A percentile compares a stretch with the other conserved stretches of the same genome.
phyloP scores from a whole-genome alignment of 192 early-diverging fungal genomes.

The Piromyces sp. region DNA sequence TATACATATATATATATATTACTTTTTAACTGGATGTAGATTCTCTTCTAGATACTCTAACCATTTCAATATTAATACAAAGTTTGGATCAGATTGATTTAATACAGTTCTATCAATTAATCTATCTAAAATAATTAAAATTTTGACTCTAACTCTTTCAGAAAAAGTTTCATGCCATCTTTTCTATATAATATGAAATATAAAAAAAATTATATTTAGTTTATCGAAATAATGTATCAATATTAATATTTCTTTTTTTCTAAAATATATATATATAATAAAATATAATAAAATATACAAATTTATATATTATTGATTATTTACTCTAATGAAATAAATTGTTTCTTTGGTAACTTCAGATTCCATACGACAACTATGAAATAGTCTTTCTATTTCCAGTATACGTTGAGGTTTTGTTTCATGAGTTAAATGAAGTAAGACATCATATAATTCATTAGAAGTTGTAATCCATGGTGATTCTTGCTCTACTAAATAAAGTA shows the following conservation, averaged over 20 bases:
- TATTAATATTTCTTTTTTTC: too few species aligned
- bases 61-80: neutral
- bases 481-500: neutral
- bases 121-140: conserved; percentile 1
- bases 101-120: conserved; percentile 1
- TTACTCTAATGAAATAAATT: conserved; percentile 2
- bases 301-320: neutral
- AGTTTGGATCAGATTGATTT: conserved; percentile 1
- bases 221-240: too few species aligned
- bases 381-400: conserved; percentile 6
- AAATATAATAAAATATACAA: neutral
- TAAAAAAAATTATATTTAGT: too few species aligned
- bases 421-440: neutral
- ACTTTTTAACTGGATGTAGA: conserved; percentile 6
- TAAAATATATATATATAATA: too few species aligned
- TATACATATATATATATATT: neutral
- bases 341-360: conserved; percentile 7
- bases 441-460: neutral
- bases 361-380: conserved; percentile 5
- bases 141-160: conserved; percentile 4
- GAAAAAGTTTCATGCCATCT: conserved; percentile 5
- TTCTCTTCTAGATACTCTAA: conserved; percentile 5
- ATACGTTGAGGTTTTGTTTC: conserved; percentile 3
- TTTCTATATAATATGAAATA: neutral
- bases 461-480: conserved; percentile 2